Evolutionary conservation across 176 grass and related monocot species (phyloP).

Genomic region (Panicum miliaceum): DNA sequence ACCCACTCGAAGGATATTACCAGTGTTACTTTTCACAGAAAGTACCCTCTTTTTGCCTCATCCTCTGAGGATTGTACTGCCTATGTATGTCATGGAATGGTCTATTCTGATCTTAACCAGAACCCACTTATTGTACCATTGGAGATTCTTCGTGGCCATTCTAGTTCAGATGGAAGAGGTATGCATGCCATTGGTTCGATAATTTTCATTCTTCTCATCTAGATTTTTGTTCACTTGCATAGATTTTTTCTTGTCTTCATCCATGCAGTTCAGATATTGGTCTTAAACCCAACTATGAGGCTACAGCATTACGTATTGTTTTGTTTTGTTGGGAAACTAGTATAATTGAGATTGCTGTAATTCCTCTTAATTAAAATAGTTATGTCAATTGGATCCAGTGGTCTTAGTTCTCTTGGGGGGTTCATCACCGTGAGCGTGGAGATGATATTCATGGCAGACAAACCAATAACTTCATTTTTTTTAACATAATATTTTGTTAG

Average conservation of each 20-base stretch:
- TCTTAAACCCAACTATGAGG: not conserved
- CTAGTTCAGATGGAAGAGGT: slow-evolving; percentile 82
- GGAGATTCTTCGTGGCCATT: slow-evolving; percentile 90
- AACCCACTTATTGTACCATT: slow-evolving; percentile 95
- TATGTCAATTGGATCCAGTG: not conserved
- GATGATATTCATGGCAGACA: not conserved
- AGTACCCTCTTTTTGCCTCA: slow-evolving; percentile 92
- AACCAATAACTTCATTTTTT: not conserved
- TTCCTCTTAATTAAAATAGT: not conserved
- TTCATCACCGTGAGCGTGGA: not conserved
- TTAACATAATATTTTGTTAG: not conserved
- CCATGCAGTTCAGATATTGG: not conserved
- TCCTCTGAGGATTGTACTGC: slow-evolving; percentile 83
- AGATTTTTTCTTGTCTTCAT: not conserved
- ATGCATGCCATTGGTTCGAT: slow-evolving; percentile 20
- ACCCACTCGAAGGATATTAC: slow-evolving; percentile 86
- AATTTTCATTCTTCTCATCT: slow-evolving; percentile 1
- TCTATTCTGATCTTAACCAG: slow-evolving; percentile 96
- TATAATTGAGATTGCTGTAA: not conserved
- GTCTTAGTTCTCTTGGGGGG: not conserved
- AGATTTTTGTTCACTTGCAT: slow-evolving; percentile 4
- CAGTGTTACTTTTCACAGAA: slow-evolving; percentile 75
- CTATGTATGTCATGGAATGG: slow-evolving; percentile 93
- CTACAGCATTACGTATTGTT: not conserved
- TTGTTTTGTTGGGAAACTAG: not conserved